A percentile compares a stretch with the other conserved stretches of the same genome.
Conservation (phyloP, 257 asterid genomes). For the Eustoma russellianum region DNA sequence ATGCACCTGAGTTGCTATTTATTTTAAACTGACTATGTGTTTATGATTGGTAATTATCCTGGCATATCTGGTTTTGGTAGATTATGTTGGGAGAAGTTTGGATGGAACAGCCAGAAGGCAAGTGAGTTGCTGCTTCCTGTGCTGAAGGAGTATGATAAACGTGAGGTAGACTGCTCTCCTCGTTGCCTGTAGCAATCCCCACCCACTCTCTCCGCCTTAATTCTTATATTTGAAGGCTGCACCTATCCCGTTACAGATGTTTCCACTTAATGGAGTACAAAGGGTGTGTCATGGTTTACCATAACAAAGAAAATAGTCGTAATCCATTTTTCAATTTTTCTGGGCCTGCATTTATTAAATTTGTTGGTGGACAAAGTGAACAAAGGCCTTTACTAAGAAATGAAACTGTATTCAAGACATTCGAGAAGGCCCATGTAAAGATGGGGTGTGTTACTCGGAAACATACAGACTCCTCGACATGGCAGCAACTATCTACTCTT, state of each 20-base stretch:
- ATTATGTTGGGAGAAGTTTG: conserved; percentile 90
- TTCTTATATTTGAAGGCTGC: background rate
- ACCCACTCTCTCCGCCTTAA: background rate
- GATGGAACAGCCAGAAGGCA: conserved; percentile 71
- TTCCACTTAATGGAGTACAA: background rate
- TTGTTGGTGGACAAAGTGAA: background rate
- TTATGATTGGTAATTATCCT: background rate
- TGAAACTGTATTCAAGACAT: no score
- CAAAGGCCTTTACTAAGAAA: no score
- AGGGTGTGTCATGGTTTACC: no score
- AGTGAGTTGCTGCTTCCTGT: conserved; percentile 86
- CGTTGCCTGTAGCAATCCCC: background rate
- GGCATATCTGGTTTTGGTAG: conserved; percentile 24
- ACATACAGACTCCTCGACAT: no score
- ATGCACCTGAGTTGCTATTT: no score
- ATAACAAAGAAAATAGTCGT: no score
- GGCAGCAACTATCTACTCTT: no score
- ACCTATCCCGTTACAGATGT: background rate
- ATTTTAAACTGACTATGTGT: no score
- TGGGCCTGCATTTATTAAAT: background rate
- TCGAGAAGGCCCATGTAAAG: no score
- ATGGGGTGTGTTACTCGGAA: no score
- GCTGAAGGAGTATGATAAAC: conserved; percentile 77
- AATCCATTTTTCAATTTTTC: no score
- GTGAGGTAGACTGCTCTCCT: conserved; percentile 49